A percentile compares a stretch with the other conserved stretches of the same genome.
These are phyloP conservation scores for Protomyces inouyei DNA, from an alignment of 1,139 yeast genomes.

Conservation along the genomic window DNA sequence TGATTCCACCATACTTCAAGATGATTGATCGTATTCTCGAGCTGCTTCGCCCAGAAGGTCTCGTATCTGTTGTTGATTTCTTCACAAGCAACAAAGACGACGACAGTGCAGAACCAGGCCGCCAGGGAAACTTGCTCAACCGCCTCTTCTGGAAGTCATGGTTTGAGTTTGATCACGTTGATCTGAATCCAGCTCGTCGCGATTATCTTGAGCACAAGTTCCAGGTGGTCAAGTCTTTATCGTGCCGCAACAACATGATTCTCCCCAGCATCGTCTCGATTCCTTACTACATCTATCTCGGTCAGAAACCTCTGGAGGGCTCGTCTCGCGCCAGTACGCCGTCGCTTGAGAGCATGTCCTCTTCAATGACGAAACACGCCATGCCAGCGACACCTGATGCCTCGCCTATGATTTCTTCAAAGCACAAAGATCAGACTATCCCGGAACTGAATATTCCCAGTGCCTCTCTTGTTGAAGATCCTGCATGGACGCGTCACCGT, in stretches of 20 bases:
- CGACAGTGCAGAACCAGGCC: neutral
- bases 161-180: conserved; percentile 82
- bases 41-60: conserved; percentile 53
- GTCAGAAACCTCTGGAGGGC: conserved; percentile 36
- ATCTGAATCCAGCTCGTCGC: conserved; percentile 72
- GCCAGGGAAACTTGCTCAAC: conserved; percentile 22
- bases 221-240: conserved; percentile 71
- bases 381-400: conserved; percentile 23
- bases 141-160: conserved; percentile 80
- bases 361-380: neutral
- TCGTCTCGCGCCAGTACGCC: neutral
- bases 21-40: conserved; percentile 65
- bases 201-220: conserved; percentile 75
- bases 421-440: conserved; percentile 6
- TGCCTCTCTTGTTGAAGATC: neutral
- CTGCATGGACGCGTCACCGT: conserved; percentile 42
- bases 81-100: conserved; percentile 49
- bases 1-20: conserved; percentile 64
- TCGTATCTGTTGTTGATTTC: conserved; percentile 69
- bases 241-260: conserved; percentile 52
- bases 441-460: conserved; percentile 7
- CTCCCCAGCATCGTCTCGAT: conserved; percentile 52
- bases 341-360: neutral
- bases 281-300: conserved; percentile 79
- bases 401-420: conserved; percentile 1